Evolutionary conservation across 139 green algal species (phyloP).

Genomic region (Coccomyxa sp.): DNA sequence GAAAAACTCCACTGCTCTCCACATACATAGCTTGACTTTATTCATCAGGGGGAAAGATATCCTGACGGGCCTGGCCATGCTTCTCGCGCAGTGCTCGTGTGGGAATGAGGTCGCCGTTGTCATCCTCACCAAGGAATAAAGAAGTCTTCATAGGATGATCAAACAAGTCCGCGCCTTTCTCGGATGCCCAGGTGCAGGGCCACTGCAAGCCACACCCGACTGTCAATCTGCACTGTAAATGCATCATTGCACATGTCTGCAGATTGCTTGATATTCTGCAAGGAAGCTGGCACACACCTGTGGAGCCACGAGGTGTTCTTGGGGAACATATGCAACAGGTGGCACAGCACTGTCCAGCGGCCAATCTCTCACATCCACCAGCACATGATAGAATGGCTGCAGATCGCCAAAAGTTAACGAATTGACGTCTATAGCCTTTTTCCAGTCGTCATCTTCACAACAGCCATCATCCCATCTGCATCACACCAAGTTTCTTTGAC

Average conservation of each 20-base stretch:
- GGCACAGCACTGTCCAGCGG: constrained; percentile 35
- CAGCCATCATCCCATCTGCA: constrained; percentile 67
- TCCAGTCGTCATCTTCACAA: constrained; percentile 72
- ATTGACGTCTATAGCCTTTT: constrained; percentile 29
- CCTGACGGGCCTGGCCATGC: constrained; percentile 45
- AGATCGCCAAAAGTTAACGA: constrained; percentile 15
- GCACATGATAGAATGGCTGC: constrained; percentile 52
- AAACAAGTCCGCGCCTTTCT: constrained; percentile 40
- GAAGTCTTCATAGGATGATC: constrained; percentile 68
- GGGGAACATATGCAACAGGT: constrained; percentile 70
- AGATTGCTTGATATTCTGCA: neutral
- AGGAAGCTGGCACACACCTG: constrained; percentile 18
- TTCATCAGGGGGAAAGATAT: constrained; percentile 35
- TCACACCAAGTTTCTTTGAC: neutral
- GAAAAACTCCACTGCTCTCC: too few species aligned
- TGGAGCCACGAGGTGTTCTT: constrained; percentile 55
- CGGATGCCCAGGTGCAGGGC: constrained; percentile 18
- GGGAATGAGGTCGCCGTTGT: constrained; percentile 70
- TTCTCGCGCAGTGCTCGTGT: constrained; percentile 62
- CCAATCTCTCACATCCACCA: constrained; percentile 77
- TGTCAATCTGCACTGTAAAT: neutral
- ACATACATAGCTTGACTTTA: neutral
- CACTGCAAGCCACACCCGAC: constrained; percentile 8
- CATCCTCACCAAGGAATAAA: constrained; percentile 78
- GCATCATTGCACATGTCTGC: neutral